Conservation (phyloP, 495 filamentous ascomycete genomes). For the Penicilliopsis zonata region DNA sequence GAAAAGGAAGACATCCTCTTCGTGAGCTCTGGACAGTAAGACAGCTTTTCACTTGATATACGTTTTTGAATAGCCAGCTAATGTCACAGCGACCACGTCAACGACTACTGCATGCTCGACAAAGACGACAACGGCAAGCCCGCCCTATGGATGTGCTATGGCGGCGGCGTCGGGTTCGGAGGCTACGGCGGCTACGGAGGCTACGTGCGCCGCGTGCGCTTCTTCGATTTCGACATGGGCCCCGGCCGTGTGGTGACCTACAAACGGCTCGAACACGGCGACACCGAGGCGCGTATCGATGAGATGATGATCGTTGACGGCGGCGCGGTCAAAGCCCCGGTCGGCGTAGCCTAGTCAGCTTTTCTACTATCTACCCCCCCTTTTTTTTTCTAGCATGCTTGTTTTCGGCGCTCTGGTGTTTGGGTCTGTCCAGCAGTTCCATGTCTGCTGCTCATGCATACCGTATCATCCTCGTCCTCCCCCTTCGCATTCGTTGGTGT, state of each 20-base stretch:
- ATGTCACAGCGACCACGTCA: slow-evolving; percentile 69
- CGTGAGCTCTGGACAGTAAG: slow-evolving; percentile 84
- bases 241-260: slow-evolving; percentile 78
- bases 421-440: too few relatives aligned
- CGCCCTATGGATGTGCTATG: slow-evolving; percentile 98
- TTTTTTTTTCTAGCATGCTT: slow-evolving; percentile 5
- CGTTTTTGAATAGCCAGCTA: slow-evolving; percentile 1
- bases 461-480: too few relatives aligned
- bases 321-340: slow-evolving; percentile 42
- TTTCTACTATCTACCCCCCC: slow-evolving; percentile 5
- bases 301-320: slow-evolving; percentile 82
- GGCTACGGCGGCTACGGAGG: slow-evolving; percentile 86
- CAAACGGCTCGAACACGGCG: slow-evolving; percentile 80
- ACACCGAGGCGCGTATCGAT: slow-evolving; percentile 59
- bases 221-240: slow-evolving; percentile 91
- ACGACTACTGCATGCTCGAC: slow-evolving; percentile 81
- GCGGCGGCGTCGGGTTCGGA: slow-evolving; percentile 76
- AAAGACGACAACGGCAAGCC: slow-evolving; percentile 36
- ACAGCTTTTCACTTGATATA: slow-evolving; percentile 12
- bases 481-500: too few relatives aligned
- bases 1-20: slow-evolving; percentile 73
- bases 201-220: slow-evolving; percentile 69
- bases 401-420: slow-evolving; percentile 6
- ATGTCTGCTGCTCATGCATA: too few relatives aligned
- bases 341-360: slow-evolving; percentile 6